Base-by-base conservation (phyloP, 768 basidiomycete species). In the Lactarius psammicola region DNA sequence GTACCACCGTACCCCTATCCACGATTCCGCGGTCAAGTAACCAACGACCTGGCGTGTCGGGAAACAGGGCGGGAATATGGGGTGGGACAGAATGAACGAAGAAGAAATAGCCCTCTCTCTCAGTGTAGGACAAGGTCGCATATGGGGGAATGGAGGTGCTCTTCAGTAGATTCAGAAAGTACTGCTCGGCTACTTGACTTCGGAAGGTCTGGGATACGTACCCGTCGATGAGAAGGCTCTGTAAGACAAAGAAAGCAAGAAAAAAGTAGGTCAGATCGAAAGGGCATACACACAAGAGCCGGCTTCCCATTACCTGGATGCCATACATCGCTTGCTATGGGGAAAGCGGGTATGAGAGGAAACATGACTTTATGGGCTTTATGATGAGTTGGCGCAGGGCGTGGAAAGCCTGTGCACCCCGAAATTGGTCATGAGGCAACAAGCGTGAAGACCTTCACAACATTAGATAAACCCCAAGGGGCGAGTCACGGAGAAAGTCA, bases 151-250 rank as follows among this genome's bases (percentile, higher is more conserved):
- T 15, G 49, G 23, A 51, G 13, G 49, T 7, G 15, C 11, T 51
- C 26, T 51, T 51, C 26, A 56, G 33, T 33, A 56, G 31, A 2
- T 10, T 20, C 11, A 56, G 31, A 6, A 56, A 33, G 55, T 56
- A 56, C 9, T 56, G 17, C 30, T 56, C 31, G n/a, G 55, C 55
- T 33, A 31, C 30, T 33, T 18, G 33, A 15, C 30, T 34, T 7
- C 3, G 30, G n/a, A 56, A 56, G 55, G 55, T 56, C 49, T 51
- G 49, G 23, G 49, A 51, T 51, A 51, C 26, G 49, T 51, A 51
- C 4, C 49, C 49, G 49, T 51, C 49, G 2, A 28, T 26, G 26
- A 51, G 49, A 26, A 51, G 49, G 49, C 9, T 28, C 49, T 51
- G 23, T 26, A 13, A 15, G 49, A 49, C 5, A 15, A 26, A 17